Evolutionary conservation across 108 stramenopile genomes (phyloP).

Genomic region (Nannochloropsis gaditana): DNA sequence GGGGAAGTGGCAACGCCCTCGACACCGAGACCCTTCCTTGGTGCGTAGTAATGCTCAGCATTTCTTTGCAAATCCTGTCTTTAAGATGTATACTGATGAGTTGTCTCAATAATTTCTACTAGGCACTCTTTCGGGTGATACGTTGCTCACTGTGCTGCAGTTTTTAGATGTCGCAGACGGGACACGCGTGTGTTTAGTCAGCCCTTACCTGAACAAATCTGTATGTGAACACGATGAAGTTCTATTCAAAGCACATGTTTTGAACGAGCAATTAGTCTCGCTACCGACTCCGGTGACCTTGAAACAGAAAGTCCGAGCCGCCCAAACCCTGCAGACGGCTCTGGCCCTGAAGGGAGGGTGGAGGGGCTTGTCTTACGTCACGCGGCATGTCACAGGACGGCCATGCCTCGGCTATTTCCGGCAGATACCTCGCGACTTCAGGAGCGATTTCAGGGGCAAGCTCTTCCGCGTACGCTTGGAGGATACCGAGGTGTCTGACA

Average conservation of each 20-base stretch:
- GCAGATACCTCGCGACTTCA: not conserved
- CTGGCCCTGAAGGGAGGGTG: not conserved
- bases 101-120: not conserved
- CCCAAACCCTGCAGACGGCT: not conserved
- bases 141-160: not conserved
- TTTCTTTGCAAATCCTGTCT: too few species aligned
- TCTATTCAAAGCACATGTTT: not conserved
- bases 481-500: not conserved
- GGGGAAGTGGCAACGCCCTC: too few species aligned
- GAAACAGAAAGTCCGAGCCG: not conserved
- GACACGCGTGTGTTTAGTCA: conserved; percentile 2
- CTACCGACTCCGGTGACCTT: not conserved
- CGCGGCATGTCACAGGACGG: not conserved
- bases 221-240: not conserved
- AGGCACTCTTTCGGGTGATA: not conserved
- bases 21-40: too few species aligned
- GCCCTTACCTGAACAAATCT: not conserved
- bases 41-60: too few species aligned
- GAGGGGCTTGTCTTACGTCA: conserved; percentile 10
- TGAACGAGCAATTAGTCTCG: not conserved
- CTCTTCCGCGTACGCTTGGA: not conserved
- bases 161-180: not conserved
- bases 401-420: not conserved
- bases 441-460: not conserved
- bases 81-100: too few species aligned